Conservation (phyloP, 2,329 filamentous ascomycete species). For the Fusarium avenaceum region DNA sequence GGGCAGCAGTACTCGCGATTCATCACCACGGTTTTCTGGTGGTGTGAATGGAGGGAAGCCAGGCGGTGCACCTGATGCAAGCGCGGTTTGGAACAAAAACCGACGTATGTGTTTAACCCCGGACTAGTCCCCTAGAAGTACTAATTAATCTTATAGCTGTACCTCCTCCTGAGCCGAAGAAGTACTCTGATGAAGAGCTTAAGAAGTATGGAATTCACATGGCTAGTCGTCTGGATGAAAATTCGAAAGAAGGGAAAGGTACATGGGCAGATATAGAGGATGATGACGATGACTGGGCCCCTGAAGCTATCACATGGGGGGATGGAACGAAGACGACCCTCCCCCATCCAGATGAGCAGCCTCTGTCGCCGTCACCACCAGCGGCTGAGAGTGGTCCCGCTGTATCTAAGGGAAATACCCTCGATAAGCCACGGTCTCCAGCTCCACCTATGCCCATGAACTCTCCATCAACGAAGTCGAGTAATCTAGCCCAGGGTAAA, state of each 20-base stretch:
- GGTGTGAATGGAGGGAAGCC: conserved; percentile 70
- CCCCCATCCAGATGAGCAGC: conserved; percentile 70
- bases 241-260: conserved; percentile 79
- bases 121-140: conserved; percentile 10
- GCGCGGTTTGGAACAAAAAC: conserved; percentile 90
- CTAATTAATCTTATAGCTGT: conserved; percentile 61
- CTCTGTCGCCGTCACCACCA: conserved; percentile 51
- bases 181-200: conserved; percentile 88
- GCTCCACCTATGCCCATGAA: conserved; percentile 53
- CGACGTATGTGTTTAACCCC: conserved; percentile 70
- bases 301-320: conserved; percentile 88
- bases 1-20: conserved; percentile 70
- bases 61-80: conserved; percentile 75
- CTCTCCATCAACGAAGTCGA: conserved; percentile 60
- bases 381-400: conserved; percentile 47
- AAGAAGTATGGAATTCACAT: conserved; percentile 90
- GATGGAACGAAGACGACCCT: conserved; percentile 87
- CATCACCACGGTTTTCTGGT: conserved; percentile 59
- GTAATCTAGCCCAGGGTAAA: conserved; percentile 66
- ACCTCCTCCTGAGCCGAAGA: conserved; percentile 79
- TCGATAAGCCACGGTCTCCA: conserved; percentile 63
- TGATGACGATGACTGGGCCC: conserved; percentile 88
- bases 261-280: conserved; percentile 94
- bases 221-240: conserved; percentile 81
- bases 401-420: conserved; percentile 39